phyloP scores from a whole-genome alignment of 176 grass and related monocot genomes.

The Rhynchospora pubera region DNA sequence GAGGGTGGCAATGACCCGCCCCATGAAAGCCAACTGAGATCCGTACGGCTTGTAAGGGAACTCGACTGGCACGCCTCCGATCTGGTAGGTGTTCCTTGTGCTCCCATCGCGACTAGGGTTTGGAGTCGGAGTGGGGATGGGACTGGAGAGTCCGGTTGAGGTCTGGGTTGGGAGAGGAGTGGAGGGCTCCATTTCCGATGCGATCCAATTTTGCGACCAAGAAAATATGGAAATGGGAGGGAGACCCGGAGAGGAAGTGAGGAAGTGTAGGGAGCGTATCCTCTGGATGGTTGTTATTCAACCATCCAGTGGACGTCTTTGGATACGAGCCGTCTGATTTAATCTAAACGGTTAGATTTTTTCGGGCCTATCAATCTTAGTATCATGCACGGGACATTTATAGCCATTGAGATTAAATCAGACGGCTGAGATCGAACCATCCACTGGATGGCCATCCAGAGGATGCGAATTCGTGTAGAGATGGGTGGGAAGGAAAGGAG shows the following conservation, averaged over 20 bases:
- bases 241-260: not conserved
- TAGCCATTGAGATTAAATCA: too few relatives aligned
- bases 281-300: too few relatives aligned
- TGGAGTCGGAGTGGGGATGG: constrained; percentile 3
- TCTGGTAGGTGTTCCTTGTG: constrained; percentile 55
- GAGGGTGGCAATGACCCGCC: constrained; percentile 72
- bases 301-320: too few relatives aligned
- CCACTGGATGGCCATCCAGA: too few relatives aligned
- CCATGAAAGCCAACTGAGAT: constrained; percentile 96
- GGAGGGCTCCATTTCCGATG: constrained; percentile 21
- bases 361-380: too few relatives aligned
- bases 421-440: too few relatives aligned
- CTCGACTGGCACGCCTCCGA: constrained; percentile 69
- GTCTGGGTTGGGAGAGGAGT: constrained; percentile 21
- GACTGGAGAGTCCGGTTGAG: not conserved
- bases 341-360: too few relatives aligned
- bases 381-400: too few relatives aligned
- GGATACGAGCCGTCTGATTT: too few relatives aligned
- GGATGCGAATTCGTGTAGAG: too few relatives aligned
- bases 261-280: too few relatives aligned
- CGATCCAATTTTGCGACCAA: not conserved
- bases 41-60: constrained; percentile 93
- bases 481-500: not conserved
- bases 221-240: not conserved
- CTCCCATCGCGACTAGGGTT: constrained; percentile 4